phyloP scores from a whole-genome alignment of 2,329 filamentous ascomycete species.

The Alternaria brassicicola region DNA sequence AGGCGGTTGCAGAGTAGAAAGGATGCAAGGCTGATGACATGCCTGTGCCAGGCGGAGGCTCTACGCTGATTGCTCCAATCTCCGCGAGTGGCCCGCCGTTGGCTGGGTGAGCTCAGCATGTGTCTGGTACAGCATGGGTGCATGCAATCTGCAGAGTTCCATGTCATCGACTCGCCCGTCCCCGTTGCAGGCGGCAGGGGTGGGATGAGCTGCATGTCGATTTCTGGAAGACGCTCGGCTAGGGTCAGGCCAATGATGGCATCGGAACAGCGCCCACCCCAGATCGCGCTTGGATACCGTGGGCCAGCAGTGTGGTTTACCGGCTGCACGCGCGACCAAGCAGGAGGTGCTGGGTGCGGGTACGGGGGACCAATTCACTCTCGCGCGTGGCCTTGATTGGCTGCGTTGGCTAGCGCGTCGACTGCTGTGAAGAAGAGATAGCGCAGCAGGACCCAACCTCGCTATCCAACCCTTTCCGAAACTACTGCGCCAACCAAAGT shows the following conservation, averaged over 20 bases:
- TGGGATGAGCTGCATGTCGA: constrained; percentile 26
- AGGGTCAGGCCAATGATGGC: constrained; percentile 27
- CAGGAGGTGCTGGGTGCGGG: constrained; percentile 36
- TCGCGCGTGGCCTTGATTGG: constrained; percentile 16
- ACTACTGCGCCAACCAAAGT: constrained; percentile 42
- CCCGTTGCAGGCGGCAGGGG: constrained; percentile 34
- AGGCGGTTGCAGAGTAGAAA: constrained; percentile 7
- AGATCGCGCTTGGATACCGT: constrained; percentile 42
- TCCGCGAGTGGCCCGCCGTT: constrained; percentile 41
- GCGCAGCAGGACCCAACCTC: constrained; percentile 23
- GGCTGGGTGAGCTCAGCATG: constrained; percentile 35
- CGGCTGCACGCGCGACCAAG: constrained; percentile 36
- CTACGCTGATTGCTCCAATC: constrained; percentile 42
- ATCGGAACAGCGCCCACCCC: constrained; percentile 30
- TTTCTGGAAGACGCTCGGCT: constrained; percentile 46
- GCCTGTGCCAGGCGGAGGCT: background rate
- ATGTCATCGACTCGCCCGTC: constrained; percentile 27
- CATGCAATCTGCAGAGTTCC: constrained; percentile 22
- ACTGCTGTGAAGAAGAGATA: constrained; percentile 21
- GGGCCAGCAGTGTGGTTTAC: constrained; percentile 42
- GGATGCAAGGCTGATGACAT: constrained; percentile 33
- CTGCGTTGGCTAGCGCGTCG: background rate
- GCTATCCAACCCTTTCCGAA: constrained; percentile 36
- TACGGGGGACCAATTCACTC: constrained; percentile 21
- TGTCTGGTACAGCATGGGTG: constrained; percentile 34